phyloP scores from a whole-genome alignment of 148 eudicot species.

The Spergularia bocconei region DNA sequence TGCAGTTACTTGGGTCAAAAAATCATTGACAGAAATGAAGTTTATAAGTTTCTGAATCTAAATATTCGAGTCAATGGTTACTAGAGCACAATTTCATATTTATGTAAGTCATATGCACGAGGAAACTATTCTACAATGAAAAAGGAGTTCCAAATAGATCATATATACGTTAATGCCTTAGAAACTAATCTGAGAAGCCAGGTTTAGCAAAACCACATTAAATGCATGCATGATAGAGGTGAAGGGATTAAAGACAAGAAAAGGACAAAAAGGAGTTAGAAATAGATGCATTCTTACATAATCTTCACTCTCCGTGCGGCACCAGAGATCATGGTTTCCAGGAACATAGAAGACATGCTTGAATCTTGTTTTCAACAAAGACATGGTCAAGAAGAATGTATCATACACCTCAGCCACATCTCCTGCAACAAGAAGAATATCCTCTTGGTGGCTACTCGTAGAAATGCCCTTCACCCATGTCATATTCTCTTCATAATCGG shows the following conservation, averaged over 20 bases:
- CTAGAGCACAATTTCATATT: too few relatives aligned
- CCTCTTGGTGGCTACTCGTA: constrained; percentile 29
- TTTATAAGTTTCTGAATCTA: too few relatives aligned
- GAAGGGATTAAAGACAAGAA: neutral
- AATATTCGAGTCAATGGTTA: too few relatives aligned
- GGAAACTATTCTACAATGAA: too few relatives aligned
- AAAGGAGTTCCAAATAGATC: too few relatives aligned
- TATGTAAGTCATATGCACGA: too few relatives aligned
- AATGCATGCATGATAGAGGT: neutral
- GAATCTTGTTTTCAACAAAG: constrained; percentile 49
- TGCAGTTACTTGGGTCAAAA: too few relatives aligned
- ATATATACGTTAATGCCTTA: too few relatives aligned
- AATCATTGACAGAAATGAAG: too few relatives aligned
- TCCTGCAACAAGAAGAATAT: constrained; percentile 62
- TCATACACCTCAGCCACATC: constrained; percentile 64
- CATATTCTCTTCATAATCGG: constrained; percentile 71
- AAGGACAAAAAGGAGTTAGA: neutral
- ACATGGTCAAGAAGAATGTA: constrained; percentile 52
- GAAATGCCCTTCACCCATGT: constrained; percentile 50
- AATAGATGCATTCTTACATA: constrained; percentile 33
- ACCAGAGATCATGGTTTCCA: constrained; percentile 79
- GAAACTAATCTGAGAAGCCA: neutral
- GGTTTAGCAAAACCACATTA: neutral
- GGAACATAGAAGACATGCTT: constrained; percentile 60
- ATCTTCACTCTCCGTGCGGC: constrained; percentile 45